These are phyloP conservation scores for Amaranthus cruentus DNA, from an alignment of 148 eudicot genomes.

Conservation along the genomic window DNA sequence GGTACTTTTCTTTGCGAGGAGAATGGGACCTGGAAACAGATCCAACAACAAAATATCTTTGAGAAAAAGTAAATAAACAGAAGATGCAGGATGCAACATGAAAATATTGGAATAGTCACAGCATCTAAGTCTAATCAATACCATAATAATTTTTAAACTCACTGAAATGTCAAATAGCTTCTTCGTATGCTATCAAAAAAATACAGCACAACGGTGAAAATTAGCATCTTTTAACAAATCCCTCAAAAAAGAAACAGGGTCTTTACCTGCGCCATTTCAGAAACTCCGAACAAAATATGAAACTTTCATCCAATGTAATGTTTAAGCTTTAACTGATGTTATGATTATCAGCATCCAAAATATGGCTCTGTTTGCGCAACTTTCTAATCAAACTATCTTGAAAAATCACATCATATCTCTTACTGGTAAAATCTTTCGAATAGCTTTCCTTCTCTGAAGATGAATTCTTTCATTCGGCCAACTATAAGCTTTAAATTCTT, in stretches of 20 bases:
- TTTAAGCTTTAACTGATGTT: constrained; percentile 46
- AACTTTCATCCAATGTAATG: constrained; percentile 48
- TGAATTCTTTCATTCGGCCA: constrained; percentile 64
- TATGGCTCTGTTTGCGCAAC: constrained; percentile 51
- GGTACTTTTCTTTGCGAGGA: constrained; percentile 41
- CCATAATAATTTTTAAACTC: background rate
- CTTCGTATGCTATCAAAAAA: background rate
- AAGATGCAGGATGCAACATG: background rate
- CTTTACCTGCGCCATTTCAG: constrained; percentile 75
- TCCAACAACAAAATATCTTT: constrained; percentile 21
- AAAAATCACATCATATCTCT: constrained; percentile 41
- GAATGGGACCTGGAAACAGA: constrained; percentile 46
- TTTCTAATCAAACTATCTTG: constrained; percentile 57
- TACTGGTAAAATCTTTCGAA: constrained; percentile 42
- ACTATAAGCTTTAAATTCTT: constrained; percentile 77
- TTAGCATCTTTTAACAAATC: constrained; percentile 9
- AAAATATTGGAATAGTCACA: background rate
- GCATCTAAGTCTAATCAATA: background rate
- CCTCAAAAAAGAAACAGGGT: constrained; percentile 36
- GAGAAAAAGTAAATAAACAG: background rate
- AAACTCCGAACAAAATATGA: constrained; percentile 51
- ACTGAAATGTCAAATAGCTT: background rate
- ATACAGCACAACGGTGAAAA: constrained; percentile 7
- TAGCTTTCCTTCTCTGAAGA: constrained; percentile 50
- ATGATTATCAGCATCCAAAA: constrained; percentile 53